Base-by-base conservation (phyloP, 2,329 filamentous ascomycete species). In the Colletotrichum lentis region DNA sequence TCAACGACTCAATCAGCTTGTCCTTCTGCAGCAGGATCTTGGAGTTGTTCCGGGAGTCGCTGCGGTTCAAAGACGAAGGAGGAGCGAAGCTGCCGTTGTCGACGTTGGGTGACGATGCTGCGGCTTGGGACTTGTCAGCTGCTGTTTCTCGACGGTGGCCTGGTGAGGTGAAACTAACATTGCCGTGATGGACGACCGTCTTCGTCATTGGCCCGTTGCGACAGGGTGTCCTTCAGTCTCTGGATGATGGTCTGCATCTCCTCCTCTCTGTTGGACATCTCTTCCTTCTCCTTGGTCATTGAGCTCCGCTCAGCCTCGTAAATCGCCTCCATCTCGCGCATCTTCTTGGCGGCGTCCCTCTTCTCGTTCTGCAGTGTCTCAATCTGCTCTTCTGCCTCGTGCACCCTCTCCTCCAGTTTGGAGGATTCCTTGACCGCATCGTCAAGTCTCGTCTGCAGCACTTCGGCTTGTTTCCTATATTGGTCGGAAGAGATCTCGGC, bases 21-120 rank as follows among this genome's bases (percentile, higher is more conserved):
- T 99, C 96, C 79, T 98, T 99, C 78, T 98, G 94, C 73, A 96
- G 85, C 58, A 98, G 86, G 60, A 97, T 84, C 78, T 95, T 96
- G 16, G 94, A 96, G 79, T 91, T 95, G 77, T 92, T 96, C 71
- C 91, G 88, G 41, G 94, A 97, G 74, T 96, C 92, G 84, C 93
- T 97, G 71, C 93, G 91, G 74, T 95, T 90, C 62, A 97, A 80
- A 4, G 93, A 93, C 18, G 91, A 91, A 1, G 93, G 91, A 16
- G 94, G 94, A 10, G 94, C 94, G 76, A 97, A 97, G 74, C 92
- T 92, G 58, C 88, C 89, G 69, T 83, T 86, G 72, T 95, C 92
- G 63, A 94, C 82, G 67, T 86, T 90, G 27, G 91, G 90, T 2
- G 90, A 90, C 72, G 85, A 86, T 53, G 67, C 58, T 46, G 61